phyloP scores from a whole-genome alignment of 139 green algal species.

The Chlamydomonas sp. region DNA sequence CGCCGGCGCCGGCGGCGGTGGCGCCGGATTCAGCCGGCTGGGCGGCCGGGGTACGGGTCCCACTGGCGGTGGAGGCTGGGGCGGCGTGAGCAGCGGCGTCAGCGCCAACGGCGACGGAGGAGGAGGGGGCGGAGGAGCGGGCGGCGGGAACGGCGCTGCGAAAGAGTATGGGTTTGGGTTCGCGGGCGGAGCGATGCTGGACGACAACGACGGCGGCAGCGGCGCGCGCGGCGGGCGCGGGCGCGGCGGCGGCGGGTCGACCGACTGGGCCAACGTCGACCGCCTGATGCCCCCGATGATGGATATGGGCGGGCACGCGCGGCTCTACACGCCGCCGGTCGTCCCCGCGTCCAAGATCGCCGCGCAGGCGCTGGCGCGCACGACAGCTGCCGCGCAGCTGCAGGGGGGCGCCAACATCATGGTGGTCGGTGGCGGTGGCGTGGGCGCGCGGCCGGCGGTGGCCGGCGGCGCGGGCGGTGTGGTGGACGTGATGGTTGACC shows the following conservation, averaged over 20 bases:
- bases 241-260: not conserved
- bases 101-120: not conserved
- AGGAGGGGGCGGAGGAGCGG: not conserved
- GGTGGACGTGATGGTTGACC: conserved; percentile 30
- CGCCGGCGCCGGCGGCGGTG: not conserved
- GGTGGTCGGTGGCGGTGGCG: not conserved
- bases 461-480: not conserved
- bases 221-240: not conserved
- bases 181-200: not conserved
- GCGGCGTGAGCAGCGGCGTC: not conserved
- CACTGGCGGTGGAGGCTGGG: not conserved
- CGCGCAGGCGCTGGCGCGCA: not conserved
- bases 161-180: not conserved
- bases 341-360: conserved; percentile 18
- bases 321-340: conserved; percentile 33
- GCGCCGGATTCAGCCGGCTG: not conserved
- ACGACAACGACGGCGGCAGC: not conserved
- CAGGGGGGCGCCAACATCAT: not conserved
- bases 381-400: not conserved
- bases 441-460: not conserved
- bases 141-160: not conserved
- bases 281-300: conserved; percentile 3
- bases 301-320: not conserved
- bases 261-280: conserved; percentile 5
- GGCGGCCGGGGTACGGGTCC: not conserved